These are phyloP conservation scores for Melaleuca alternifolia DNA, from an alignment of 345 rosid species.

Conservation along the genomic window DNA sequence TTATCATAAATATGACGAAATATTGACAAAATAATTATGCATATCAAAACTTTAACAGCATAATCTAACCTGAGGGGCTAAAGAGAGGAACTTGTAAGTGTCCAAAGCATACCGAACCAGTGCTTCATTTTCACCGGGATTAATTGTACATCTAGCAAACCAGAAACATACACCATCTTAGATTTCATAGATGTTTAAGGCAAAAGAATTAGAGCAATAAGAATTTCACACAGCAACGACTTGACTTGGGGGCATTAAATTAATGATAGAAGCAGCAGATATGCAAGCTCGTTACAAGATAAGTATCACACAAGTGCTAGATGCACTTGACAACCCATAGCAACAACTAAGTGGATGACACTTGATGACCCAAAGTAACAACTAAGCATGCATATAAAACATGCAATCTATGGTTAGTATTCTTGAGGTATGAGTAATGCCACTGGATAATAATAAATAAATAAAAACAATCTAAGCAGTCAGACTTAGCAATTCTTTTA, in stretches of 20 bases:
- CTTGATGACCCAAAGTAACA: neutral
- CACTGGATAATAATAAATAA: neutral
- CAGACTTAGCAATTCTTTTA: neutral
- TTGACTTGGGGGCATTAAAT: neutral
- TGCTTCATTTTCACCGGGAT: slow-evolving; percentile 95
- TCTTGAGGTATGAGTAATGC: neutral
- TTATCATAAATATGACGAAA: neutral
- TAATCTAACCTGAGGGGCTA: slow-evolving; percentile 71
- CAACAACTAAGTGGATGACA: neutral
- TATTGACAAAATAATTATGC: neutral
- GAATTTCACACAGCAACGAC: neutral
- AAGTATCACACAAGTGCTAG: neutral
- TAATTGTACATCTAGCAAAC: slow-evolving; percentile 72
- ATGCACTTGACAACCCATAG: neutral
- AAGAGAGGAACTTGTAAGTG: slow-evolving; percentile 62
- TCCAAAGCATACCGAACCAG: slow-evolving; percentile 91
- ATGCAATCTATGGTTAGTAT: neutral
- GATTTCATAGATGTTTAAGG: neutral
- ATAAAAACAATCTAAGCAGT: neutral
- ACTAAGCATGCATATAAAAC: neutral
- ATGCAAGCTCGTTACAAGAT: neutral
- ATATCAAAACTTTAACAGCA: neutral
- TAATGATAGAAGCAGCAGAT: neutral
- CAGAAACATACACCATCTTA: neutral
- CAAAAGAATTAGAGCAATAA: neutral